Evolutionary conservation across 768 basidiomycete species (phyloP).

Genomic region (Podaxis mareebaensis): DNA sequence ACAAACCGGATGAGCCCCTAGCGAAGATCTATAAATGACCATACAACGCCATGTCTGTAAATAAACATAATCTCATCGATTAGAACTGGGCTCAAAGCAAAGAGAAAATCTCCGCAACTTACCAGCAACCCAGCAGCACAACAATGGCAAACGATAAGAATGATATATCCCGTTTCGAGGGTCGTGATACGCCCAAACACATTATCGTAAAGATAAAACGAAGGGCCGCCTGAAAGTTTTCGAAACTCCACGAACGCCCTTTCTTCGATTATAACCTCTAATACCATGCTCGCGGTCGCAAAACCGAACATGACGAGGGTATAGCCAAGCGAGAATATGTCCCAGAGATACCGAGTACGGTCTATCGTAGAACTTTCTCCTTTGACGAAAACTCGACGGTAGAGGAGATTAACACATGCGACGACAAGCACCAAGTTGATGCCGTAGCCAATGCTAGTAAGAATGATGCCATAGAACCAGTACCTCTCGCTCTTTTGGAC

Average conservation of each 20-base stretch:
- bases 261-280: not conserved
- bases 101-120: not conserved
- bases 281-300: constrained; percentile 3
- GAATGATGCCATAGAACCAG: constrained; percentile 12
- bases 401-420: not conserved
- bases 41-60: constrained; percentile 1
- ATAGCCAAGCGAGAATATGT: not conserved
- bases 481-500: not conserved
- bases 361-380: not conserved
- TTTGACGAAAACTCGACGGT: not conserved
- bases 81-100: not conserved
- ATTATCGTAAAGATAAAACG: constrained; percentile 1
- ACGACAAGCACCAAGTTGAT: not conserved
- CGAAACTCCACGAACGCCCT: not conserved
- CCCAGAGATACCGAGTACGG: not conserved
- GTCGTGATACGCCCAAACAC: constrained; percentile 1
- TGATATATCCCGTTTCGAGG: not conserved
- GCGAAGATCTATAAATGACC: not conserved
- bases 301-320: not conserved
- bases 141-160: not conserved
- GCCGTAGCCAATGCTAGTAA: constrained; percentile 1
- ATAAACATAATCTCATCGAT: not conserved
- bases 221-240: not conserved
- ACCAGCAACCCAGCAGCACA: not conserved
- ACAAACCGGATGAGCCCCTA: not conserved